Percentiles rank a stretch among this genome's conserved stretches.
phyloP scores from a whole-genome alignment of 1,139 yeast genomes.

The Diutina neorugosa region DNA sequence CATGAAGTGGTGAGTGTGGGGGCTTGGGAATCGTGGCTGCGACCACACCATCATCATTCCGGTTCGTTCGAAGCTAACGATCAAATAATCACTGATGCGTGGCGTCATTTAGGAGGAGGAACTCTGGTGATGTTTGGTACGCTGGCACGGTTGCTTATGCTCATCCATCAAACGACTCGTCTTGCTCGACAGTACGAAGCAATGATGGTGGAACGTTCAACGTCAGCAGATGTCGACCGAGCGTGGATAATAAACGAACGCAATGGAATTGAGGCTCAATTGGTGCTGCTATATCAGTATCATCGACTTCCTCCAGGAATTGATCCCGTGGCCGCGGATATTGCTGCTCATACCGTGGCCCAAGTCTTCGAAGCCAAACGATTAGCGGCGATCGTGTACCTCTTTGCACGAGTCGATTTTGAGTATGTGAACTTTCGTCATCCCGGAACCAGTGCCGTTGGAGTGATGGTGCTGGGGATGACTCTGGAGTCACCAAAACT shows the following conservation, averaged over 20 bases:
- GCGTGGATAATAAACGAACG: background rate
- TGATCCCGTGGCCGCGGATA: background rate
- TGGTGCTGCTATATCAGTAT: background rate
- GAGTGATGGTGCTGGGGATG: too few species aligned
- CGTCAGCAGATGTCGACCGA: background rate
- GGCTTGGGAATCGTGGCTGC: background rate
- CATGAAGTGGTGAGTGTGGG: background rate
- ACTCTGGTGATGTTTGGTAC: background rate
- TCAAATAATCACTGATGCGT: background rate
- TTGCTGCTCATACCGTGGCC: background rate
- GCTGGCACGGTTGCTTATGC: background rate
- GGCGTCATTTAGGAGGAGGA: background rate
- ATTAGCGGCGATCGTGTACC: background rate
- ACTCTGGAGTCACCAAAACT: background rate
- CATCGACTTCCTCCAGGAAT: background rate
- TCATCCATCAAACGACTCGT: background rate
- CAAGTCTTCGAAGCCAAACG: background rate
- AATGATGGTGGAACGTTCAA: background rate
- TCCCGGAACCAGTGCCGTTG: background rate
- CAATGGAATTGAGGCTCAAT: conserved; percentile 1
- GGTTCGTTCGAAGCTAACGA: too few species aligned
- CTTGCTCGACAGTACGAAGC: background rate
- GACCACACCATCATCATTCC: background rate
- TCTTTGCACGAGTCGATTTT: background rate
- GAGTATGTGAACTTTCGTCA: background rate